These are phyloP conservation scores for Mortierella alpina DNA, from an alignment of 192 early-diverging fungal species.

Conservation along the genomic window DNA sequence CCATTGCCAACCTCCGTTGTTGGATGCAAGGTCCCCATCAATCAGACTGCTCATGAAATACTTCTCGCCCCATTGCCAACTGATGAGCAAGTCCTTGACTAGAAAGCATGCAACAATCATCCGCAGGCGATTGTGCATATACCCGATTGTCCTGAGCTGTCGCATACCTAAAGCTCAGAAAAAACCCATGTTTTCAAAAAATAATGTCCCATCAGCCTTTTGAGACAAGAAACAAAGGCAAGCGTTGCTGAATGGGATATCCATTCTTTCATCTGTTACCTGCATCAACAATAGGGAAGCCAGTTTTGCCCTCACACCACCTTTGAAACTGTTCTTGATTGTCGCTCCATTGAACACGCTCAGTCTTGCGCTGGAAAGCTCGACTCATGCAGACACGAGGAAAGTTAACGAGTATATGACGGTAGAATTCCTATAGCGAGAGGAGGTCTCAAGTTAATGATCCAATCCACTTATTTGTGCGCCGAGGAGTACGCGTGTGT, in stretches of 20 bases:
- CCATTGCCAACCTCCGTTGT: conserved; percentile 84
- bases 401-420: conserved; percentile 69
- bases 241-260: background rate
- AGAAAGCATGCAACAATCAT: conserved; percentile 71
- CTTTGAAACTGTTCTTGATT: conserved; percentile 53
- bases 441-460: background rate
- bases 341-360: conserved; percentile 63
- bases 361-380: conserved; percentile 67
- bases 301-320: conserved; percentile 74
- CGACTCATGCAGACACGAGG: conserved; percentile 70
- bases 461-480: background rate
- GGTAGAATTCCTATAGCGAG: conserved; percentile 67
- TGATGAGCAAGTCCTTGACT: conserved; percentile 63
- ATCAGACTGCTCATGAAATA: conserved; percentile 71
- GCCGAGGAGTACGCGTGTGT: background rate
- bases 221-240: too few species aligned
- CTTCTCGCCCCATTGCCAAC: conserved; percentile 74
- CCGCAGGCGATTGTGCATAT: conserved; percentile 76
- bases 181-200: background rate
- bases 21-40: conserved; percentile 76
- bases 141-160: conserved; percentile 65
- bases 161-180: conserved; percentile 62
- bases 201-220: background rate
- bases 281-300: conserved; percentile 75
- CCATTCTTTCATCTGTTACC: conserved; percentile 35